Evolutionary conservation across 2,329 filamentous ascomycete species (phyloP).

Genomic region (Botrytis fragariae): DNA sequence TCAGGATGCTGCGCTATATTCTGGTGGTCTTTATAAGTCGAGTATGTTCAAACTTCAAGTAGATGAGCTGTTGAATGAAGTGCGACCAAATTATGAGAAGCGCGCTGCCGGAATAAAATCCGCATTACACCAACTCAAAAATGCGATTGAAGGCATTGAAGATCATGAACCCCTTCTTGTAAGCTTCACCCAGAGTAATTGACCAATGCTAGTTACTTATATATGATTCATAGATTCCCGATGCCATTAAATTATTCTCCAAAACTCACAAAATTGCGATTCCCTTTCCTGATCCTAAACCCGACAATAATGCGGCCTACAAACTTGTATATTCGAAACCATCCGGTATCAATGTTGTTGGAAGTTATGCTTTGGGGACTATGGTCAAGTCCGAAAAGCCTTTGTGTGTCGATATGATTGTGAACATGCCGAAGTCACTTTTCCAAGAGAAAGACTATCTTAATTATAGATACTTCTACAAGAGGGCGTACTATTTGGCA

Average conservation of each 20-base stretch:
- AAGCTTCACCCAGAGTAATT: slow-evolving; percentile 20
- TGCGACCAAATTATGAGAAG: slow-evolving; percentile 57
- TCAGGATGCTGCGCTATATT: slow-evolving; percentile 42
- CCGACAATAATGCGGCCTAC: slow-evolving; percentile 73
- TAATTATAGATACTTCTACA: slow-evolving; percentile 92
- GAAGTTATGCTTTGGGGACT: slow-evolving; percentile 78
- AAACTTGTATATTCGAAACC: slow-evolving; percentile 78
- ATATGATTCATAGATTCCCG: slow-evolving; percentile 53
- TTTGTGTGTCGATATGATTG: slow-evolving; percentile 74
- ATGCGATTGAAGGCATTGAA: slow-evolving; percentile 55
- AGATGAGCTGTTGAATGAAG: slow-evolving; percentile 58
- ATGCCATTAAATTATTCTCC: slow-evolving; percentile 66
- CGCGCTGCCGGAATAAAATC: slow-evolving; percentile 53
- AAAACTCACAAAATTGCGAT: slow-evolving; percentile 67
- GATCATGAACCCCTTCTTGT: slow-evolving; percentile 48
- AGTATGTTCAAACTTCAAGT: slow-evolving; percentile 67
- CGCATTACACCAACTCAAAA: slow-evolving; percentile 53
- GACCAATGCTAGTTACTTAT: slow-evolving; percentile 15
- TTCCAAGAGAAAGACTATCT: slow-evolving; percentile 95
- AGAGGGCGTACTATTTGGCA: slow-evolving; percentile 86
- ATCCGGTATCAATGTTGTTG: slow-evolving; percentile 77
- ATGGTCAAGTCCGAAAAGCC: slow-evolving; percentile 61
- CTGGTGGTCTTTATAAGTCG: slow-evolving; percentile 54
- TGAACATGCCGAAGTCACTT: slow-evolving; percentile 75
- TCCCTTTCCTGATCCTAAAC: slow-evolving; percentile 81